These are phyloP conservation scores for Scedosporium apiospermum DNA, from an alignment of 2,329 filamentous ascomycete species.

Conservation along the genomic window DNA sequence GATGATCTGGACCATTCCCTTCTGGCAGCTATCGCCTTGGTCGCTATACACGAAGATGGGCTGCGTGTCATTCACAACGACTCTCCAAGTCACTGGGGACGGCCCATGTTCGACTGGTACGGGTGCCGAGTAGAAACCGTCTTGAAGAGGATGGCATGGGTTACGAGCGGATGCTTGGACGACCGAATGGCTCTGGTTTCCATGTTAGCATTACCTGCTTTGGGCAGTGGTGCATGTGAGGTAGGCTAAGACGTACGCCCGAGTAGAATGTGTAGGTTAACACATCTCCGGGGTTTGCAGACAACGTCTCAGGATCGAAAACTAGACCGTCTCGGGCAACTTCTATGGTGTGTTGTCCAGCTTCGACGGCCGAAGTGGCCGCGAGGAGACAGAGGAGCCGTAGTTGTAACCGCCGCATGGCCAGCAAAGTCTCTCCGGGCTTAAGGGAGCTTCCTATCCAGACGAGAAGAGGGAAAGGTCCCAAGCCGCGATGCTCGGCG, in stretches of 20 bases:
- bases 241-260: constrained; percentile 14
- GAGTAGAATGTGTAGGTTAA: constrained; percentile 32
- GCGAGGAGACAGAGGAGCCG: neutral
- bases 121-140: constrained; percentile 32
- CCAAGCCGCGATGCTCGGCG: neutral
- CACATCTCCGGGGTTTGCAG: constrained; percentile 25
- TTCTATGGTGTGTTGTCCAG: constrained; percentile 22
- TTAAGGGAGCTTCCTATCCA: neutral
- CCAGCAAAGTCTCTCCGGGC: no score
- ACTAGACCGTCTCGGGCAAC: constrained; percentile 25
- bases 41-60: constrained; percentile 41
- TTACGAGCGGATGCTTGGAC: constrained; percentile 28
- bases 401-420: neutral
- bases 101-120: constrained; percentile 10
- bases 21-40: constrained; percentile 34
- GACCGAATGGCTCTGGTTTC: constrained; percentile 28
- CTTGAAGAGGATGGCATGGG: constrained; percentile 25
- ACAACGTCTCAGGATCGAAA: constrained; percentile 26
- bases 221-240: neutral
- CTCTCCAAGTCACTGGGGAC: constrained; percentile 28
- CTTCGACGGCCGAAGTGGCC: constrained; percentile 11
- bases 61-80: constrained; percentile 33
- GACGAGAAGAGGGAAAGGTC: neutral
- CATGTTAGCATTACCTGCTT: neutral
- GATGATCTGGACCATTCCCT: constrained; percentile 28